Evolutionary conservation across 371 early-diverging fungal genomes (phyloP).

Genomic region (Polyrhizophydium stewartii): DNA sequence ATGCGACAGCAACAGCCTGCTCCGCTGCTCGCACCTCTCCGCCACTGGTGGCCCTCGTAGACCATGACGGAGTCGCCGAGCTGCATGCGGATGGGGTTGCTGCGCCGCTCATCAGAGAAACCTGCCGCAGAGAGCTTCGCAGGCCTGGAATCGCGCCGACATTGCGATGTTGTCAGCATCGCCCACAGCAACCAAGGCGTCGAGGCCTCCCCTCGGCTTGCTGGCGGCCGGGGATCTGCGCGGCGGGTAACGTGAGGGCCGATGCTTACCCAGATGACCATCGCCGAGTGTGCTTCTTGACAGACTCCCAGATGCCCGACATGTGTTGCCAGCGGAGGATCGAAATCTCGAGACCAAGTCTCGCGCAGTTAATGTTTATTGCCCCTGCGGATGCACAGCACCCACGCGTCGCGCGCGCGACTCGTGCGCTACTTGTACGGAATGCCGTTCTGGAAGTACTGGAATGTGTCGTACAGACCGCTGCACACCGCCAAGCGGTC

Average conservation of each 20-base stretch:
- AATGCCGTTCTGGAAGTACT: slow-evolving; percentile 60
- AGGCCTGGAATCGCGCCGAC: not conserved
- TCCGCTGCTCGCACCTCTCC: not conserved
- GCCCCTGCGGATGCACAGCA: too few relatives aligned
- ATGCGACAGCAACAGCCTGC: too few relatives aligned
- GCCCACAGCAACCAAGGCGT: not conserved
- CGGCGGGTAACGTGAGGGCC: not conserved
- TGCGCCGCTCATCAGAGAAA: not conserved
- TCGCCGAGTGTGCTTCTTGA: not conserved
- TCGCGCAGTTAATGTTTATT: too few relatives aligned
- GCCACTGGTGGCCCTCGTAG: not conserved
- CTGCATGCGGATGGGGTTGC: not conserved
- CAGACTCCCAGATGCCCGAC: not conserved
- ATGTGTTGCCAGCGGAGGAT: too few relatives aligned
- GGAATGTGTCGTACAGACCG: slow-evolving; percentile 59
- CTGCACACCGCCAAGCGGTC: slow-evolving; percentile 15
- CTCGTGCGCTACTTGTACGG: slow-evolving; percentile 32
- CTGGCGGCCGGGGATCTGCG: not conserved
- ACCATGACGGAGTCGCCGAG: not conserved
- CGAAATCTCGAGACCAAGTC: too few relatives aligned
- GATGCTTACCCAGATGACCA: not conserved
- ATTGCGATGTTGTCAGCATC: not conserved
- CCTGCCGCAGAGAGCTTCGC: not conserved
- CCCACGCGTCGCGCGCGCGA: too few relatives aligned
- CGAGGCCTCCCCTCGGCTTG: too few relatives aligned